Evolutionary conservation across 1,284 basidiomycete species (phyloP).

Genomic region (Microbotryum violaceum): DNA sequence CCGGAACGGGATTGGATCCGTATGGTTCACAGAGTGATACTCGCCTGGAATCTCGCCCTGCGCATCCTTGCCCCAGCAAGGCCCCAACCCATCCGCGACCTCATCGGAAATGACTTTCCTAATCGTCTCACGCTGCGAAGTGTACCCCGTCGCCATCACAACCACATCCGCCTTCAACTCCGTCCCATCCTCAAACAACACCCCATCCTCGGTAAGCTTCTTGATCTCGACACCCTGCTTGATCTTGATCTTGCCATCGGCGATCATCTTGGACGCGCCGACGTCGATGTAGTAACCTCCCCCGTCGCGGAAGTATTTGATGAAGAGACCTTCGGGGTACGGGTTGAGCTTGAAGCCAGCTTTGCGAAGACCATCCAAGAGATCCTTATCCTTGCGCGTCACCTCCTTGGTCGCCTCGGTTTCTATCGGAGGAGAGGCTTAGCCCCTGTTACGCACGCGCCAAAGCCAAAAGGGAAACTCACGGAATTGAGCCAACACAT

Average conservation of each 20-base stretch:
- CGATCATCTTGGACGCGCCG: constrained; percentile 36
- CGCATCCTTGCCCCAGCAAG: constrained; percentile 53
- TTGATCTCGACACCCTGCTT: constrained; percentile 39
- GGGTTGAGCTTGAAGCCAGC: constrained; percentile 44
- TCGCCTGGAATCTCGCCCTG: constrained; percentile 52
- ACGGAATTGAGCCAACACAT: constrained; percentile 41
- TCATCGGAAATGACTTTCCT: constrained; percentile 49
- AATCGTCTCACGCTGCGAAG: constrained; percentile 42
- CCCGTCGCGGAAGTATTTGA: constrained; percentile 37
- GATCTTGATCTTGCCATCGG: constrained; percentile 41
- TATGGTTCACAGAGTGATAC: neutral
- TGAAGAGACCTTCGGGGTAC: constrained; percentile 25
- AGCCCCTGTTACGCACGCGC: constrained; percentile 34
- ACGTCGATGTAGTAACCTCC: constrained; percentile 38
- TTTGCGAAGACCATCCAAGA: constrained; percentile 42
- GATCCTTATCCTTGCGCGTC: constrained; percentile 38
- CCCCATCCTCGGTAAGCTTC: constrained; percentile 31
- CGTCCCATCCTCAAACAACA: constrained; percentile 41
- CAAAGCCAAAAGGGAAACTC: constrained; percentile 24
- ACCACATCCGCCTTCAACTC: constrained; percentile 39
- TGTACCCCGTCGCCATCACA: constrained; percentile 33
- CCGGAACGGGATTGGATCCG: too few relatives aligned
- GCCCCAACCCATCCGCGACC: constrained; percentile 46
- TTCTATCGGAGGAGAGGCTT: constrained; percentile 36
- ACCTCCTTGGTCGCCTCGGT: constrained; percentile 37